Evolutionary conservation across 306 rosid genomes (phyloP).

Genomic region (Pterocarpus santalinus): DNA sequence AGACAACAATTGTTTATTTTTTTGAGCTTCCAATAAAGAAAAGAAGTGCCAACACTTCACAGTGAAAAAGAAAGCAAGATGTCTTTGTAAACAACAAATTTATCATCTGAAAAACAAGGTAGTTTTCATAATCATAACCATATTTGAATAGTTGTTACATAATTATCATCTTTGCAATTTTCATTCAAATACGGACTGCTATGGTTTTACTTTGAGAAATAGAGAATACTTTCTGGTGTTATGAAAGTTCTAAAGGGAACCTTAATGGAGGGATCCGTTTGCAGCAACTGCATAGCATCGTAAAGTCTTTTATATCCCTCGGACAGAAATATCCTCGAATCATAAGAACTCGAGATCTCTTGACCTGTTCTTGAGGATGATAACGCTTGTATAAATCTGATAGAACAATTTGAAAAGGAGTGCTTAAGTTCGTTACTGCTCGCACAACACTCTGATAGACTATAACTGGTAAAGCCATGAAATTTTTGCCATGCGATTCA

Average conservation of each 20-base stretch:
- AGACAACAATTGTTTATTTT: too few relatives aligned
- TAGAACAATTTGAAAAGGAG: conserved; percentile 45
- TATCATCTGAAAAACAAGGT: background rate
- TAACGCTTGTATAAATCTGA: conserved; percentile 59
- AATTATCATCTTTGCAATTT: background rate
- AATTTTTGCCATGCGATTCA: background rate
- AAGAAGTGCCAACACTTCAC: background rate
- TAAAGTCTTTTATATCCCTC: conserved; percentile 55
- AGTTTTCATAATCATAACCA: background rate
- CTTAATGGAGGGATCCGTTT: conserved; percentile 66
- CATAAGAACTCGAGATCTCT: conserved; percentile 49
- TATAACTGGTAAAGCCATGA: conserved; percentile 14
- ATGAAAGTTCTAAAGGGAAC: conserved; percentile 39
- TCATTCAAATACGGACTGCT: background rate
- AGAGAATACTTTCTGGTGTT: background rate
- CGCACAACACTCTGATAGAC: conserved; percentile 47
- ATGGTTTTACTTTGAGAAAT: background rate
- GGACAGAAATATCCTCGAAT: conserved; percentile 52
- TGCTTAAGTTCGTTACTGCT: conserved; percentile 36
- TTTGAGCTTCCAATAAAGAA: background rate
- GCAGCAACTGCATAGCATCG: conserved; percentile 65
- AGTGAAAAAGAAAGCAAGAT: background rate
- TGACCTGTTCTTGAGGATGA: conserved; percentile 55
- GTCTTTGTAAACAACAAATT: background rate
- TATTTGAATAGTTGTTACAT: background rate